These are phyloP conservation scores for Boeremia lycopersici DNA, from an alignment of 2,329 filamentous ascomycete species.

Conservation along the genomic window DNA sequence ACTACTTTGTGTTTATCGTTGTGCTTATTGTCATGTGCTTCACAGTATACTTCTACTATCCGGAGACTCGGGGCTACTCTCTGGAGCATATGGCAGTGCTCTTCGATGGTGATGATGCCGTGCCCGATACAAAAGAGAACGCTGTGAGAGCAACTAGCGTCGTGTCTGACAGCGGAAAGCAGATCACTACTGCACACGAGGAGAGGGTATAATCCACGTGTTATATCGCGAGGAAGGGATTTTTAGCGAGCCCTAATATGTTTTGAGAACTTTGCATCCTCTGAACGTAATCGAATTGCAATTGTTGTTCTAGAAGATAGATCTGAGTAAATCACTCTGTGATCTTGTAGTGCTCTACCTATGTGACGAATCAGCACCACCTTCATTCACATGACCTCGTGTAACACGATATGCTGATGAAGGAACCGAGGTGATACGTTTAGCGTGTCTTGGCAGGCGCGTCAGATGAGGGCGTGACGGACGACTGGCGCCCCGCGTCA, in stretches of 20 bases:
- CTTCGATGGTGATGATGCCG: constrained; percentile 27
- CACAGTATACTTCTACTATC: not conserved
- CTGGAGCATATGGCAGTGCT: constrained; percentile 21
- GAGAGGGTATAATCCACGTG: not conserved
- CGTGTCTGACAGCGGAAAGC: not conserved
- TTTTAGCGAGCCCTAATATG: too few relatives aligned
- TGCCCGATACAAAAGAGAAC: not conserved
- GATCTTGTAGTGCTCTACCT: too few relatives aligned
- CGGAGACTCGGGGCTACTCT: constrained; percentile 13
- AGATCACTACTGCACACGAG: not conserved
- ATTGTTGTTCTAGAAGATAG: too few relatives aligned
- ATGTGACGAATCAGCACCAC: too few relatives aligned
- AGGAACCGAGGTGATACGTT: not conserved
- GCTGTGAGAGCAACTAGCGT: not conserved
- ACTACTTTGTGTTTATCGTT: not conserved
- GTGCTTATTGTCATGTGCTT: not conserved
- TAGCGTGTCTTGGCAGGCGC: not conserved
- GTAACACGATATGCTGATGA: not conserved
- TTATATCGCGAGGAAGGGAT: too few relatives aligned
- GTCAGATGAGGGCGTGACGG: not conserved
- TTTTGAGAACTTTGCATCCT: too few relatives aligned
- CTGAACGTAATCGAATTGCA: too few relatives aligned
- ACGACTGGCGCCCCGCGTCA: constrained; percentile 17
- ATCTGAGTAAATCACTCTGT: too few relatives aligned
- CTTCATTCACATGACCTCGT: too few relatives aligned